Conservation (phyloP, 176 grass and related monocot genomes). For the Alopecurus myosuroides region DNA sequence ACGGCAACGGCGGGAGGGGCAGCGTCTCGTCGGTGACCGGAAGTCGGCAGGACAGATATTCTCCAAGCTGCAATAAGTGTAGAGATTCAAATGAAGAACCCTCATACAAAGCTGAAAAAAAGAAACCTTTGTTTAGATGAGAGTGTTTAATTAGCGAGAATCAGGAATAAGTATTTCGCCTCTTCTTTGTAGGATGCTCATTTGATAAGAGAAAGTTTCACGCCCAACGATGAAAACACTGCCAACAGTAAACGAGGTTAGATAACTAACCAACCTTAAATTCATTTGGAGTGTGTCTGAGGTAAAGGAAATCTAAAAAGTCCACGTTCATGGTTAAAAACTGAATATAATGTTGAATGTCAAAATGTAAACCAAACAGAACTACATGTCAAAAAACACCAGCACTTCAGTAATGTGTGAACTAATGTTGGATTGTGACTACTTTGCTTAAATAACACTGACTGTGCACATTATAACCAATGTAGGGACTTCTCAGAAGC, state of each 20-base stretch:
- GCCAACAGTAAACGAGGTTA: slow-evolving; percentile 26
- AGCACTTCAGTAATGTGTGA: neutral
- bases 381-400: neutral
- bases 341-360: neutral
- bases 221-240: slow-evolving; percentile 81
- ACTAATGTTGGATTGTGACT: neutral
- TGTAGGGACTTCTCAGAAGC: neutral
- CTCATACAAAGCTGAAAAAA: neutral
- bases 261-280: neutral
- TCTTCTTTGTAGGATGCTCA: slow-evolving; percentile 40
- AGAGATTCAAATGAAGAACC: neutral
- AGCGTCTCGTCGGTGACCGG: too few species aligned
- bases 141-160: neutral
- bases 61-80: slow-evolving; percentile 56
- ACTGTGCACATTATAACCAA: neutral
- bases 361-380: neutral
- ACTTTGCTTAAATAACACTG: neutral
- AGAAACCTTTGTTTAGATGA: neutral
- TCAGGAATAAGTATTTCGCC: slow-evolving; percentile 41
- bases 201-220: slow-evolving; percentile 36
- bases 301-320: neutral
- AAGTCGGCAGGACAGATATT: slow-evolving; percentile 66
- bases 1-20: neutral
- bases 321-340: neutral
- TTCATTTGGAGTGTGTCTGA: neutral